Evolutionary conservation across 2,329 filamentous ascomycete species (phyloP), one percentile per base, ranked within the genome.

Genomic region (Fusarium sp.): DNA sequence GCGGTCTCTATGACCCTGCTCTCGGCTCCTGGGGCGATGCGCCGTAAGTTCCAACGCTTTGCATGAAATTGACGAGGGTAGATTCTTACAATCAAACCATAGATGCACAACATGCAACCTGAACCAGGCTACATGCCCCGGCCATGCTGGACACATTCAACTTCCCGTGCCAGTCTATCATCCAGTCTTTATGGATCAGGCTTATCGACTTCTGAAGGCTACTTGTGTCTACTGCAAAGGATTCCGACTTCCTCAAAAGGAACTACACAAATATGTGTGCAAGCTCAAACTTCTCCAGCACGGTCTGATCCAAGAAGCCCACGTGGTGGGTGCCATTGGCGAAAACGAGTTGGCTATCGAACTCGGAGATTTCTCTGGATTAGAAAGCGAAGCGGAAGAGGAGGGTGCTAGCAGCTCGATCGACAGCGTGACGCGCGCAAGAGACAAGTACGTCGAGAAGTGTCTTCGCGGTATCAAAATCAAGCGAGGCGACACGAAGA

Each of bases 41-140:
- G 78, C 85, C 90, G 93, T 97, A 87, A 75, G 79, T 75, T 47
- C 26, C 20, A 38, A 24, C 24, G 26, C n/a, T 28, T 31, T 33
- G 21, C 5, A 21, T 16, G 24, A 55, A 20, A 54, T 53, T 52
- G 37, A 58, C 39, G 7, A 35, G 33, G 35, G 20, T 48, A 47
- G 60, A 52, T 48, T 69, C 59, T 63, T 16, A 60, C 66, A 47
- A 26, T 44, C 43, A 13, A 46, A 29, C 52, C 26, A 23, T 62
- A 97, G 93, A 77, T 99, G 96, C 83, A 87, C 93, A 74, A 99
- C 96, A 79, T 99, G 96, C 82, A 93, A 95, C 72, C 86, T 97
- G 71, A 92, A 91, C 76, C 91, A 90, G 66, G 87, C 90, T 76
- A 88, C 88, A 74, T 99, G 97, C 78, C 93, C 95, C 9, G 97